These are phyloP conservation scores for Penicillium sp. DNA, from an alignment of 2,329 filamentous ascomycete species.

Conservation along the genomic window DNA sequence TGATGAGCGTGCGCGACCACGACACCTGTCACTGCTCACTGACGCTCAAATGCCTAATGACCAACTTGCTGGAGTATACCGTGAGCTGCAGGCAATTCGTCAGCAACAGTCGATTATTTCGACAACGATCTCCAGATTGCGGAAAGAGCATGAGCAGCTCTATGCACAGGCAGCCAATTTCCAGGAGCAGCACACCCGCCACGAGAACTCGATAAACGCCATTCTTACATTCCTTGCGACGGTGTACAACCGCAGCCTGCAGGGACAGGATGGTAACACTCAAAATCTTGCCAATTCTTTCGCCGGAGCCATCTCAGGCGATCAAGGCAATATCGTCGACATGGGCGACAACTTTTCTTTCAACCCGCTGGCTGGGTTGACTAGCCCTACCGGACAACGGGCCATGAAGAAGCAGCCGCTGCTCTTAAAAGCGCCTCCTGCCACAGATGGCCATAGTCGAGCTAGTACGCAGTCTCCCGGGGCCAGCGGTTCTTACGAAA, in stretches of 20 bases:
- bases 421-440: conserved; percentile 47
- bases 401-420: conserved; percentile 48
- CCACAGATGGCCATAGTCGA: conserved; percentile 25
- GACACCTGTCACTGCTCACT: conserved; percentile 45
- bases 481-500: conserved; percentile 32
- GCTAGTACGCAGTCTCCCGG: conserved; percentile 40
- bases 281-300: conserved; percentile 84
- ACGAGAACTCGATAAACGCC: conserved; percentile 98
- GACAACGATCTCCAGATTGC: conserved; percentile 73
- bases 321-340: conserved; percentile 62
- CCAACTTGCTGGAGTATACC: conserved; percentile 73
- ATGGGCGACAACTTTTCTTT: conserved; percentile 53
- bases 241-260: conserved; percentile 89
- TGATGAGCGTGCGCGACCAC: conserved; percentile 36
- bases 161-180: conserved; percentile 86
- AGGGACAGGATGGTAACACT: conserved; percentile 68
- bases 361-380: conserved; percentile 37
- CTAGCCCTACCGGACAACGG: conserved; percentile 37
- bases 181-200: conserved; percentile 88
- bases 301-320: conserved; percentile 67
- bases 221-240: conserved; percentile 96
- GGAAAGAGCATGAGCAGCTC: conserved; percentile 81
- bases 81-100: conserved; percentile 77
- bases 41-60: conserved; percentile 58
- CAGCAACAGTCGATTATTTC: conserved; percentile 85